Percentiles rank a stretch among this genome's conserved stretches.
Evolutionary conservation across 306 rosid species (phyloP).

Genomic region (Vigna nakashimae): DNA sequence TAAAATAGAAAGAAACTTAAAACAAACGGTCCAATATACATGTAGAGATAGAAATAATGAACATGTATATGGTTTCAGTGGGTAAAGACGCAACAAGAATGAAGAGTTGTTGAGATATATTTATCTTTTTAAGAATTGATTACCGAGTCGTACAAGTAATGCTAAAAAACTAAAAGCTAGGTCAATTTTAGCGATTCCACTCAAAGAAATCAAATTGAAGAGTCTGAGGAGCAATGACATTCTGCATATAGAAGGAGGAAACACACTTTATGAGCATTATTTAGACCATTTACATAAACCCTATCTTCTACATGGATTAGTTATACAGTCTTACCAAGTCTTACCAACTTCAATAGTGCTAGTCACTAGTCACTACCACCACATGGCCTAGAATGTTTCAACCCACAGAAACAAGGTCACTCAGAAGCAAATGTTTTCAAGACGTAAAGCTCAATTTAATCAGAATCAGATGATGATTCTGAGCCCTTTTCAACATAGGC

Average conservation of each 20-base stretch:
- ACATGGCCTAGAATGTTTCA: slow-evolving; percentile 5
- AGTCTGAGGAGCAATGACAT: neutral
- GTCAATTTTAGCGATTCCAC: neutral
- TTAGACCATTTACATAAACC: slow-evolving; percentile 37
- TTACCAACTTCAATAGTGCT: neutral
- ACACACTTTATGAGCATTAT: slow-evolving; percentile 19
- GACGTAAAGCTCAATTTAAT: slow-evolving; percentile 33
- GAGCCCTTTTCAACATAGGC: slow-evolving; percentile 34
- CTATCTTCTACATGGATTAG: slow-evolving; percentile 26
- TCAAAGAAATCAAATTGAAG: neutral
- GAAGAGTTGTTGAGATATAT: neutral
- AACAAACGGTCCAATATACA: too few species aligned
- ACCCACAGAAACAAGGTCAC: neutral
- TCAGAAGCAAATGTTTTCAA: neutral
- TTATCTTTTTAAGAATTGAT: neutral
- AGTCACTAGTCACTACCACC: slow-evolving; percentile 36
- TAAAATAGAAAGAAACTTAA: too few species aligned
- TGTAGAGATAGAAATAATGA: too few species aligned
- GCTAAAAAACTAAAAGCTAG: neutral
- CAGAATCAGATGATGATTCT: slow-evolving; percentile 58
- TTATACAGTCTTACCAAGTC: slow-evolving; percentile 28
- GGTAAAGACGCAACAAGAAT: neutral
- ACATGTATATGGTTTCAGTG: neutral
- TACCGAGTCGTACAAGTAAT: neutral
- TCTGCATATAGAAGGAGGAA: neutral